These are phyloP conservation scores for Microsporum audouinii DNA, from an alignment of 2,329 filamentous ascomycete species.

Conservation along the genomic window DNA sequence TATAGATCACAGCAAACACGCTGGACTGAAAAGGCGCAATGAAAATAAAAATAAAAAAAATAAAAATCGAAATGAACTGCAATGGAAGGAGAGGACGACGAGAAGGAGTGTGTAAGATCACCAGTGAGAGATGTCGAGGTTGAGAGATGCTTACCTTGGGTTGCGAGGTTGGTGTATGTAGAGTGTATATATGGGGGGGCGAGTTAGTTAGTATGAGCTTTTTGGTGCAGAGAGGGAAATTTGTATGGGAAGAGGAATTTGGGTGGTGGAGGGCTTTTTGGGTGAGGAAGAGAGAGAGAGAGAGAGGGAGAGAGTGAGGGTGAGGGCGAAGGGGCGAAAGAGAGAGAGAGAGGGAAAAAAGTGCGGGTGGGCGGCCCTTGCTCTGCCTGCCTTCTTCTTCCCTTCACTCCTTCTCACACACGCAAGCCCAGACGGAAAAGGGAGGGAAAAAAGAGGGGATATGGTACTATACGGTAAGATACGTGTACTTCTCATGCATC, in stretches of 20 bases:
- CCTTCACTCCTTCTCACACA: neutral
- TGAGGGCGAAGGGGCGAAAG: slow-evolving; percentile 23
- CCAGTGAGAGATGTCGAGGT: neutral
- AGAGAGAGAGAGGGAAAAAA: slow-evolving; percentile 13
- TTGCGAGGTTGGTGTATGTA: slow-evolving; percentile 23
- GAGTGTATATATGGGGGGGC: slow-evolving; percentile 20
- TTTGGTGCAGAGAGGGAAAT: slow-evolving; percentile 13
- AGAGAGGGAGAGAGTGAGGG: slow-evolving; percentile 21
- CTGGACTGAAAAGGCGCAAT: neutral
- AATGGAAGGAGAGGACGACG: neutral
- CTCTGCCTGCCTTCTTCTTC: neutral
- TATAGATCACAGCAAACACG: neutral
- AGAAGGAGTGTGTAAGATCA: neutral
- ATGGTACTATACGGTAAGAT: neutral
- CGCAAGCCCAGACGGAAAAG: neutral
- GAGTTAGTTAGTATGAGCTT: slow-evolving; percentile 9
- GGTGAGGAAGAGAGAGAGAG: slow-evolving; percentile 21
- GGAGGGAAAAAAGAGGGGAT: neutral
- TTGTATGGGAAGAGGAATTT: slow-evolving; percentile 26
- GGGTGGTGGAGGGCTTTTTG: slow-evolving; percentile 19
- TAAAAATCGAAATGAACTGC: neutral
- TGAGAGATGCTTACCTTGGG: no score
- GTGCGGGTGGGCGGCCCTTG: neutral
- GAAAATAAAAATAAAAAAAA: neutral
- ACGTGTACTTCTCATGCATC: neutral